Evolutionary conservation across 345 rosid species (phyloP).

Genomic region (Arabidopsis thaliana): DNA sequence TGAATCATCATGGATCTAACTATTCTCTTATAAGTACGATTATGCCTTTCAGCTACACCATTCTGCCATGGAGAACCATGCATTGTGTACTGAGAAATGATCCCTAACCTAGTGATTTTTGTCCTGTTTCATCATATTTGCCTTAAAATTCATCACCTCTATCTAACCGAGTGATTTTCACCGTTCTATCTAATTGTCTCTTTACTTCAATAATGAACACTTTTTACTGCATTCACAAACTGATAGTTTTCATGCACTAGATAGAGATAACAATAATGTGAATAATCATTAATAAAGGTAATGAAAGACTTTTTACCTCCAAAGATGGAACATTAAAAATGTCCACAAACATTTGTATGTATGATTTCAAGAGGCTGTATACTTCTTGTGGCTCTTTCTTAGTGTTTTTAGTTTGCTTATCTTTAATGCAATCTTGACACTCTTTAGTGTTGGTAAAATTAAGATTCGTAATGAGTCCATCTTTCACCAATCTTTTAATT

Average conservation of each 20-base stretch:
- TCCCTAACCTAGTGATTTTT: neutral
- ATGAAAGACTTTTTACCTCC: too few species aligned
- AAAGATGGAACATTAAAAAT: constrained; percentile 2
- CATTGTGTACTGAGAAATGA: neutral
- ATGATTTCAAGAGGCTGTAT: constrained; percentile 14
- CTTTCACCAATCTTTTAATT: constrained; percentile 9
- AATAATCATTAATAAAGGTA: too few species aligned
- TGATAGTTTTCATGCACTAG: too few species aligned
- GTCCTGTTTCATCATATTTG: constrained; percentile 9
- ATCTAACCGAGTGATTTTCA: neutral
- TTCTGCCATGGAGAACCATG: constrained; percentile 21
- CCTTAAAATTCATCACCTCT: constrained; percentile 13
- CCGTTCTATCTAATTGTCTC: constrained; percentile 16
- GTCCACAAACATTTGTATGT: constrained; percentile 16
- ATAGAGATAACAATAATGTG: too few species aligned
- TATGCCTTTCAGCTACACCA: constrained; percentile 27
- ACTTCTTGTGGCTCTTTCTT: constrained; percentile 16
- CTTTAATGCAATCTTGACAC: constrained; percentile 19
- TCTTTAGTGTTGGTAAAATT: constrained; percentile 1
- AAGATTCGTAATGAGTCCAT: neutral
- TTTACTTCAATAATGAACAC: neutral
- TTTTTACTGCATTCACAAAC: neutral
- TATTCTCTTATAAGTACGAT: constrained; percentile 13
- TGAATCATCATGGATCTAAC: constrained; percentile 28
- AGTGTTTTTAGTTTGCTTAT: constrained; percentile 24